phyloP scores from a whole-genome alignment of 2,329 filamentous ascomycete genomes.

The Phymatotrichopsis omnivora region DNA sequence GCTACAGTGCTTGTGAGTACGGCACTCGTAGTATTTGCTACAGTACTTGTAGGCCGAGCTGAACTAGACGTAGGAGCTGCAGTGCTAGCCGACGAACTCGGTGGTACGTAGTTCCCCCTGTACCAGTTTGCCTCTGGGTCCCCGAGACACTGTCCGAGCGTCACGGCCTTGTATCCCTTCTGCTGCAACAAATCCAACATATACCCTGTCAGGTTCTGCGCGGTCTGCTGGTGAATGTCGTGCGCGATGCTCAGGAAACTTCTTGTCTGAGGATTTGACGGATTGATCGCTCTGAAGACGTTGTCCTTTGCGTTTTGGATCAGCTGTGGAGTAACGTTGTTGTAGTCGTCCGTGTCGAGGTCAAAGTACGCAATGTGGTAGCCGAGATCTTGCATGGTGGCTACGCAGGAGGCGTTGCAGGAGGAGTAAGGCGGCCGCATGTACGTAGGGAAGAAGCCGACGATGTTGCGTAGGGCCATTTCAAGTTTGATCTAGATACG shows the following conservation, averaged over 20 bases:
- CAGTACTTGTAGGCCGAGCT: constrained; percentile 2
- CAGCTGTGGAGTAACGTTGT: constrained; percentile 41
- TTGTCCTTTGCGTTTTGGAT: constrained; percentile 46
- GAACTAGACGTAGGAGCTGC: background rate
- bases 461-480: constrained; percentile 41
- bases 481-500: constrained; percentile 36
- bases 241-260: constrained; percentile 48
- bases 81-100: background rate
- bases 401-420: constrained; percentile 35
- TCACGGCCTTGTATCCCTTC: constrained; percentile 43
- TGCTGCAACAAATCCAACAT: constrained; percentile 39
- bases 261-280: constrained; percentile 33
- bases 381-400: constrained; percentile 34
- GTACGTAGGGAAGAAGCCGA: constrained; percentile 42
- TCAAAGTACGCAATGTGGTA: constrained; percentile 41
- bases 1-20: background rate
- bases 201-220: constrained; percentile 42
- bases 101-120: constrained; percentile 24
- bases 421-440: constrained; percentile 42
- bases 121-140: constrained; percentile 47
- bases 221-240: constrained; percentile 45
- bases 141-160: constrained; percentile 48
- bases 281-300: constrained; percentile 41
- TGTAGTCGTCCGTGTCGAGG: constrained; percentile 53
- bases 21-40: background rate